Evolutionary conservation across 140 eudicot species (phyloP), one percentile per base, ranked within the genome.

Genomic region (Flaveria floridana): DNA sequence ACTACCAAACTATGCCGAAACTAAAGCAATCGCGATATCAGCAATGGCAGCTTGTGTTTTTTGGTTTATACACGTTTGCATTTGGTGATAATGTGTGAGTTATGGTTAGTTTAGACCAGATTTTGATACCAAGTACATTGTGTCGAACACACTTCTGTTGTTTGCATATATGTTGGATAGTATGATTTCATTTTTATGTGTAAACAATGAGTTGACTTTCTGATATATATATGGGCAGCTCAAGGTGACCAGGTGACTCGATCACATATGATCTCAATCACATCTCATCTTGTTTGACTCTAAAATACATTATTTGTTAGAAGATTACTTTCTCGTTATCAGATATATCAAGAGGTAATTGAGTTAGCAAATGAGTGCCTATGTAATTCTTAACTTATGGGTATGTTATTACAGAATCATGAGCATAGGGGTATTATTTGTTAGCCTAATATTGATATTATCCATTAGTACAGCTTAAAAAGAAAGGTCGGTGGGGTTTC

Each of bases 1-100:
- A 8, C 50, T 92, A 66, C 98, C 98, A 8, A 89, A 83, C 84
- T 23, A 86, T 2, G 87, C 84, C 8, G 37, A 51, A n/a, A 26
- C 34, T 0, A 21, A 78, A 68, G 67, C 69, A 0, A 15, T 77
- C 55, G 3, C 78, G 71, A 19, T 78, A 19, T 58, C 77, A 7
- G 73, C 83, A 37, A 44, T 71, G 47, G 61, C 52, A 19, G 83
- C 75, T 68, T 34, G 74, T 13, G 23, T 68, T 2, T 3, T 84
- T 61, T 72, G 81, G 84, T 50, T 87, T 34, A 19, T 85, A 28
- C 66, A 46, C 9, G 11, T 83, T 44, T 70, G 84, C 62, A 0
- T 65, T 57, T 81, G 78, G 57, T 76, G 78, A 79, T 20, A 57
- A 19, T 44, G 68, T 37, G 34, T 30, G 65, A 50, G 6, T 75